Evolutionary conservation across 768 basidiomycete species (phyloP), one percentile per base, ranked within the genome.

Genomic region (Leccinum obscurum): DNA sequence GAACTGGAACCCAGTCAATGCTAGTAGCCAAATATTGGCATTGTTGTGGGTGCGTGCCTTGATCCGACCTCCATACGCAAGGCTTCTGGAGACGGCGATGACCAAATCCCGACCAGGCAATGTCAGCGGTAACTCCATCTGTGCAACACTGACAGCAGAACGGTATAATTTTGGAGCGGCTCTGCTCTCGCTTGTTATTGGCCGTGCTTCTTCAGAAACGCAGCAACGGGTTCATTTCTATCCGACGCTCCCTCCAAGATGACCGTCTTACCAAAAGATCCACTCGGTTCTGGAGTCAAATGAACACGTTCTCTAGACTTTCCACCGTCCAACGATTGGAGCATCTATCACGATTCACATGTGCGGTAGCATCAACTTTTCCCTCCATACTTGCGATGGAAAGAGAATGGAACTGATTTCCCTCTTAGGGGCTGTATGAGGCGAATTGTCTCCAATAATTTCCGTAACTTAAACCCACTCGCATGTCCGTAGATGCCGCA

Each of bases 241-340:
- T 37, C 4, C 6, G 7, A 22, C 11, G 22, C 10, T 32, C 22
- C 3, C 11, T 30, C 11, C 37, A 8, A 9, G 22, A 24, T 24
- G 22, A 2, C 22, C 22, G 22, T 24, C 0, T 0, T 9, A n/a
- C n/a, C 15, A 8, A 6, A 10, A 24, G 3, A 46, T 14, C 30
- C 28, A 3, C 44, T 48, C 22, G 9, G 37, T 13, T 7, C 34
- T n/a, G 37, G 62, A 51, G 52, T 28, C 8, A 7, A 35, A 30
- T 5, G 24, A 11, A 41, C 10, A 15, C n/a, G 30, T 39, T 35
- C 48, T 44, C 56, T 48, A 54, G 10, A 2, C 14, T 14, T 53
- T 17, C 52, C n/a, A n/a, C n/a, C n/a, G n/a, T n/a, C n/a, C n/a
- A 22, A 26, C 32, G 26, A 26, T 22, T 58, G 56, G 62, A 64